phyloP scores from a whole-genome alignment of 1,284 basidiomycete species.

The Hypsizygus ulmarius region DNA sequence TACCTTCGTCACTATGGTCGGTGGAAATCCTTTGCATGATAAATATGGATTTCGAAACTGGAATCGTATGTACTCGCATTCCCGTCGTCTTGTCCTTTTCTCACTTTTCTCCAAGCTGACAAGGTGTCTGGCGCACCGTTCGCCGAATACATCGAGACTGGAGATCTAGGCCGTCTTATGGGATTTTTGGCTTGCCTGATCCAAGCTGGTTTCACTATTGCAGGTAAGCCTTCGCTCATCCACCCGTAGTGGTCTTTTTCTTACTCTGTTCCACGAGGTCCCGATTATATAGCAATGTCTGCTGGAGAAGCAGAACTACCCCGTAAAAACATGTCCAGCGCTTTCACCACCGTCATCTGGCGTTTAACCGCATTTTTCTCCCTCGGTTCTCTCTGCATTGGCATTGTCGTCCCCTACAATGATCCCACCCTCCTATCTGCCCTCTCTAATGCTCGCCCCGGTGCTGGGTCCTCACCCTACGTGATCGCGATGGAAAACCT shows the following conservation, averaged over 20 bases:
- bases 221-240: conserved; percentile 23
- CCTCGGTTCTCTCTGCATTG: conserved; percentile 56
- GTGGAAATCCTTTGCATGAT: conserved; percentile 64
- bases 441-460: conserved; percentile 45
- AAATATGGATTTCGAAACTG: conserved; percentile 61
- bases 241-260: background rate
- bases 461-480: conserved; percentile 62
- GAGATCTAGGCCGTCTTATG: conserved; percentile 42
- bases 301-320: conserved; percentile 46
- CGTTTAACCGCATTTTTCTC: conserved; percentile 52
- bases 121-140: conserved; percentile 44
- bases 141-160: conserved; percentile 41
- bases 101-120: conserved; percentile 25
- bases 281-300: conserved; percentile 49
- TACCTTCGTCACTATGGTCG: conserved; percentile 62
- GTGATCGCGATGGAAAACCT: conserved; percentile 72
- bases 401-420: conserved; percentile 67
- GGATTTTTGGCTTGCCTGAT: conserved; percentile 47
- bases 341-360: conserved; percentile 44
- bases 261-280: conserved; percentile 26
- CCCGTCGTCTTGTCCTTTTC: background rate
- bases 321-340: conserved; percentile 38
- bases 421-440: conserved; percentile 49
- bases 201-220: conserved; percentile 47
- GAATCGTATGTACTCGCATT: conserved; percentile 35